These are phyloP conservation scores for Pleodorina starrii DNA, from an alignment of 139 green algal species.

Conservation along the genomic window DNA sequence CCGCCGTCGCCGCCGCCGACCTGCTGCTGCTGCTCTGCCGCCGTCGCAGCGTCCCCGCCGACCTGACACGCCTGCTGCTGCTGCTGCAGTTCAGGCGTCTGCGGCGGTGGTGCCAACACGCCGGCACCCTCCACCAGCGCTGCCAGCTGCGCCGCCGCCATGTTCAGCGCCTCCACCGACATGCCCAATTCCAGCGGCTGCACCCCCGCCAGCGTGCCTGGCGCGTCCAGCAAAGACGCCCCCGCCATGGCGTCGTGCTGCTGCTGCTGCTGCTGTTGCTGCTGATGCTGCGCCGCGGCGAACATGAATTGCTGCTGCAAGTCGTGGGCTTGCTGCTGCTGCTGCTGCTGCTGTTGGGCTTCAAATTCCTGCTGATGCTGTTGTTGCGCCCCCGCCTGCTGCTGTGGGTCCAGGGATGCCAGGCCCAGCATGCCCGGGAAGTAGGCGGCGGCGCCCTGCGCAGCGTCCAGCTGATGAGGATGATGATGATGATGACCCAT, in stretches of 20 bases:
- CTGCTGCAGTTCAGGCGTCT: too few relatives aligned
- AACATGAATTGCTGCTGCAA: constrained; percentile 16
- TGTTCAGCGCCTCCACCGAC: neutral
- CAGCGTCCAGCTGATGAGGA: too few relatives aligned
- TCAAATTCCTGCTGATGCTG: neutral
- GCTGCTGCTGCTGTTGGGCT: constrained; percentile 22
- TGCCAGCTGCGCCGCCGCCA: constrained; percentile 8
- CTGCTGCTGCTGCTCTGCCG: neutral
- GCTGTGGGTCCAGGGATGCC: neutral
- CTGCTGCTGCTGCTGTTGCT: constrained; percentile 20
- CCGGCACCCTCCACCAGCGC: neutral
- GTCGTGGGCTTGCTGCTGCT: neutral
- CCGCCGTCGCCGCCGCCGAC: too few relatives aligned
- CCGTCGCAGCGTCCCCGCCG: neutral
- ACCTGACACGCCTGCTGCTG: neutral
- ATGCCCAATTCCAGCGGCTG: neutral
- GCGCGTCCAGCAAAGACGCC: neutral
- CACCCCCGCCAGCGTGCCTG: neutral
- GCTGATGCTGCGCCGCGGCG: constrained; percentile 9
- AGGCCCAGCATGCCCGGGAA: neutral
- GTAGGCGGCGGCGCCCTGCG: too few relatives aligned
- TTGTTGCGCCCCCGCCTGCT: neutral
- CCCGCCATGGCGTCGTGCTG: neutral
- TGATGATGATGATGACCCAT: constrained; percentile 19
- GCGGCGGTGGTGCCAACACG: neutral